Evolutionary conservation across 2,329 filamentous ascomycete genomes (phyloP), one percentile per base, ranked within the genome.

Genomic region (Blastomyces percursus): DNA sequence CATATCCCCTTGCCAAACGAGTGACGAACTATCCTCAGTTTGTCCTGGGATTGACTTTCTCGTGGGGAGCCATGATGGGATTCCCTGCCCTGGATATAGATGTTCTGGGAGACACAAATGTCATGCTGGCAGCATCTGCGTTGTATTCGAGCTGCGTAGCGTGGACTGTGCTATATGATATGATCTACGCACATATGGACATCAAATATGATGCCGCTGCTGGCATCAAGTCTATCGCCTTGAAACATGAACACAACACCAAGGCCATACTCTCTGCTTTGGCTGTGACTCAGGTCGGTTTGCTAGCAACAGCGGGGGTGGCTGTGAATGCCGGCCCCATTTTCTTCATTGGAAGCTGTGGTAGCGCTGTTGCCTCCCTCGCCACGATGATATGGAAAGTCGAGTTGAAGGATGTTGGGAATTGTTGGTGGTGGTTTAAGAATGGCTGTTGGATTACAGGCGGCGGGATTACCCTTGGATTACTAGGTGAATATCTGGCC

Each of bases 371-470:
- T 32, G 66, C 79, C 42, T 80, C 83, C 1, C 74, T 86, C 30
- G 81, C 77, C 1, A 78, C 80, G 19, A 86, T 86, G 82, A 84
- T 86, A 24, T 80, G 79, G 73, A 80, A 76, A 64, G 84, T 86
- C 35, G 78, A 80, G 61, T 68, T 86, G 64, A 81, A 83, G 64
- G 80, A 79, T 60, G 81, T 84, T 58, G 74, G 76, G 65, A 80
- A 83, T 67, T 86, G 84, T 67, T 85, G 83, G 82, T 84, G 81
- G 79, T 86, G 84, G 84, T 86, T 86, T 68, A 82, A 78, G 63
- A 82, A 84, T 62, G 84, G 84, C 30, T 83, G 82, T 48, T 83
- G 82, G 78, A 76, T 86, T 63, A 86, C 84, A 21, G 84, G 84
- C 27, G 83, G 84, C 21, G 81, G 77, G 0, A 84, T 86, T 61